Conservation (phyloP, 2,329 filamentous ascomycete genomes). For the Aspergillus sojae region DNA sequence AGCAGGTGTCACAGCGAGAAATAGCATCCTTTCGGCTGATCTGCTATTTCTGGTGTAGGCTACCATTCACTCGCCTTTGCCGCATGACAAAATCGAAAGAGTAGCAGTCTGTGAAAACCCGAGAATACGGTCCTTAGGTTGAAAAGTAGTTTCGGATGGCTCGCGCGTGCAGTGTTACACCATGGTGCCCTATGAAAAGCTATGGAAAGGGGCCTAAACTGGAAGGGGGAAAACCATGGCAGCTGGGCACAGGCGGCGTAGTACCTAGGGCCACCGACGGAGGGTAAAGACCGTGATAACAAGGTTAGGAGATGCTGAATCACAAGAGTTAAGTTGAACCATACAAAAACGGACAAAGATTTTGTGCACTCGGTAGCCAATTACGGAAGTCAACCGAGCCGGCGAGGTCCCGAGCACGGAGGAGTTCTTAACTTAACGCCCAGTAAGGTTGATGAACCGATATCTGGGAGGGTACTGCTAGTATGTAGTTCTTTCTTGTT, state of each 20-base stretch:
- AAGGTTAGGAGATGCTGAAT: not conserved
- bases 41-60: conserved; percentile 6
- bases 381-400: not conserved
- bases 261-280: not conserved
- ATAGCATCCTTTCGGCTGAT: not conserved
- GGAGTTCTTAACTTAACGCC: not conserved
- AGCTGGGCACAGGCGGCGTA: not conserved
- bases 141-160: not conserved
- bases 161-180: not conserved
- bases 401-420: not conserved
- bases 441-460: not conserved
- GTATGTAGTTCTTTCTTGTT: not conserved
- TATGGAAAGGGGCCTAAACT: not conserved
- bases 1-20: conserved; percentile 9
- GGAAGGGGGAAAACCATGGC: not conserved
- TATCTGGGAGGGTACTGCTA: not conserved
- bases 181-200: not conserved
- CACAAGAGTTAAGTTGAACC: conserved; percentile 1
- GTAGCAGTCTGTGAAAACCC: not conserved
- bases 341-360: not conserved
- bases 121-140: too few relatives aligned
- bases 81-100: conserved; percentile 13
- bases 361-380: conserved; percentile 1
- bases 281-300: not conserved
- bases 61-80: conserved; percentile 10